A percentile compares a stretch with the other conserved stretches of the same genome.
Evolutionary conservation across 345 rosid species (phyloP).

Genomic region (Citrus cavaleriei): DNA sequence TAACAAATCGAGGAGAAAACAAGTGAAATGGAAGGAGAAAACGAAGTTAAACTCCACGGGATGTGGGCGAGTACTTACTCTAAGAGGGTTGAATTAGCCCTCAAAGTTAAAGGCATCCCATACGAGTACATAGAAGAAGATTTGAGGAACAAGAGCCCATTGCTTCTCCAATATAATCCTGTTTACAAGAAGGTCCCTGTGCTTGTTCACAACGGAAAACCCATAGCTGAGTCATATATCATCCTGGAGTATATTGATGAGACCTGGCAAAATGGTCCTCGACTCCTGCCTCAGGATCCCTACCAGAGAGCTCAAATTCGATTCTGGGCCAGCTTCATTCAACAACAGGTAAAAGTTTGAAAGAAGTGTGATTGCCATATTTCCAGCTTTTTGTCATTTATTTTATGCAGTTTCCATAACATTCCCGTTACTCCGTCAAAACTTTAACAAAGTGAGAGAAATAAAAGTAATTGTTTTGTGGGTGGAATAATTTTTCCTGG

Average conservation of each 20-base stretch:
- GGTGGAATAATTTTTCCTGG: too few species aligned
- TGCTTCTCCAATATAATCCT: constrained; percentile 32
- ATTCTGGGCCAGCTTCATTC: constrained; percentile 39
- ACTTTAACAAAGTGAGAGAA: too few species aligned
- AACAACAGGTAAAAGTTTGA: constrained; percentile 1
- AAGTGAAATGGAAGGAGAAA: constrained; percentile 22
- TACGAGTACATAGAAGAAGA: constrained; percentile 43
- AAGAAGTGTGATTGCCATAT: not conserved
- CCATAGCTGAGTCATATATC: constrained; percentile 29
- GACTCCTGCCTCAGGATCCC: constrained; percentile 39
- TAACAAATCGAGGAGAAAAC: not conserved
- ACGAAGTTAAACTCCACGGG: constrained; percentile 34
- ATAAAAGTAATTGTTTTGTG: too few species aligned
- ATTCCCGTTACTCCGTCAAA: not conserved
- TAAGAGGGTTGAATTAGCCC: constrained; percentile 37
- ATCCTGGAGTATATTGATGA: constrained; percentile 51
- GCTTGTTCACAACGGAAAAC: constrained; percentile 46
- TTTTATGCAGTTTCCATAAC: not conserved
- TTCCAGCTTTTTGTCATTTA: not conserved
- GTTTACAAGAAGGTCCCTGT: constrained; percentile 41
- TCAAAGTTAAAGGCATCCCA: constrained; percentile 33
- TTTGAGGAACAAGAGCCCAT: constrained; percentile 32
- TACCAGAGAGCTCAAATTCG: constrained; percentile 31
- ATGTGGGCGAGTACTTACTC: constrained; percentile 26
- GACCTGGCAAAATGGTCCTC: constrained; percentile 31